Evolutionary conservation across 164 flowering plant species (phyloP).

Genomic region (Aristolochia californica): DNA sequence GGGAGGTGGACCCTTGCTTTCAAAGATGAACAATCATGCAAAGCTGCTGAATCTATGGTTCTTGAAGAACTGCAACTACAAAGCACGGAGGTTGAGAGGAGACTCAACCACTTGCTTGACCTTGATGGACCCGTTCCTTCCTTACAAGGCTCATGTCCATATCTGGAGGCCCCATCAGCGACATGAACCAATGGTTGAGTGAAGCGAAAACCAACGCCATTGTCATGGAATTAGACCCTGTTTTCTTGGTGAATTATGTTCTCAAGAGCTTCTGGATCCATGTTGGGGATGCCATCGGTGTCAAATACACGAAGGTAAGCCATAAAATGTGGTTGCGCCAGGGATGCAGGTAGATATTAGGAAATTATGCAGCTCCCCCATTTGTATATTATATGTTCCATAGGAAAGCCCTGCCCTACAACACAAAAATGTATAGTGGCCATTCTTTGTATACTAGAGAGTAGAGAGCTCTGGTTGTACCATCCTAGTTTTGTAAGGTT

Average conservation of each 20-base stretch:
- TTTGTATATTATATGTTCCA: slow-evolving; percentile 1
- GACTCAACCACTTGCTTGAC: slow-evolving; percentile 53
- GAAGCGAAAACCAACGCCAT: no score
- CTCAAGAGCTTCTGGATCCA: no score
- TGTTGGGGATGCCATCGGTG: no score
- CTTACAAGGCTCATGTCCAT: slow-evolving; percentile 1
- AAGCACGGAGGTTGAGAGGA: slow-evolving; percentile 60
- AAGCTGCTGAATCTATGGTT: slow-evolving; percentile 60
- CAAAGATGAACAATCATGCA: slow-evolving; percentile 69
- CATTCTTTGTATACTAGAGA: slow-evolving; percentile 3
- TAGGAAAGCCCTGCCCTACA: neutral
- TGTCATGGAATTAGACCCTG: no score
- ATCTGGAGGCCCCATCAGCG: slow-evolving; percentile 16
- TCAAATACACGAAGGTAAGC: no score
- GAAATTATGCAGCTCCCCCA: neutral
- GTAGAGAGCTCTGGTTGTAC: neutral
- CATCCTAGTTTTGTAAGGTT: neutral
- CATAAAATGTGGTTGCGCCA: no score
- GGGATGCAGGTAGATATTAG: no score
- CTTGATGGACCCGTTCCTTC: slow-evolving; percentile 24
- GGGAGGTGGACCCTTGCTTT: slow-evolving; percentile 98
- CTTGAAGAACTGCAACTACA: slow-evolving; percentile 49
- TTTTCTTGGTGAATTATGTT: no score
- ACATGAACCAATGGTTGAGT: neutral
- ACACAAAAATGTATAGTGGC: neutral